Percentiles rank a stretch among this genome's conserved stretches.
These are phyloP conservation scores for Pelagomonas calceolata DNA, from an alignment of 108 stramenopile species.

Conservation along the genomic window DNA sequence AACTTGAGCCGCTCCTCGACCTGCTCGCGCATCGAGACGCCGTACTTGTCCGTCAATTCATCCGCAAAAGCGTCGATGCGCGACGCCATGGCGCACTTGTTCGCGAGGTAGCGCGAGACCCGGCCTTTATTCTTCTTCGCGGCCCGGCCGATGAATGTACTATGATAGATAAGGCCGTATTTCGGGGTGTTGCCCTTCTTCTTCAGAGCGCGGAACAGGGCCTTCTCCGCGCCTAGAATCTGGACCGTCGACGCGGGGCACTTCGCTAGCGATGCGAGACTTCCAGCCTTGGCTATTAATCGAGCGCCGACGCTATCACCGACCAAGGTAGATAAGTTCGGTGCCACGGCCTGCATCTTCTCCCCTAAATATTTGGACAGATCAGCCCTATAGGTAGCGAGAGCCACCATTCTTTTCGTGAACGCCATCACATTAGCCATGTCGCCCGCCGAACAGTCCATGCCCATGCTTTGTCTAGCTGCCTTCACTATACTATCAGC, in stretches of 20 bases:
- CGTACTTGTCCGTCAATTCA: constrained; percentile 79
- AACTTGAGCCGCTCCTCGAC: constrained; percentile 97
- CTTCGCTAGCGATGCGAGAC: constrained; percentile 93
- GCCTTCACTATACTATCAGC: constrained; percentile 79
- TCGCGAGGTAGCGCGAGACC: constrained; percentile 95
- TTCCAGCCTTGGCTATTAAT: constrained; percentile 95
- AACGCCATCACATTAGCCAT: constrained; percentile 94
- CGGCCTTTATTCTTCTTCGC: constrained; percentile 99
- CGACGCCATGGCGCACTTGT: constrained; percentile 97
- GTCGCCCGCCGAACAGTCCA: constrained; percentile 92
- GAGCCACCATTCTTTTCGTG: constrained; percentile 89
- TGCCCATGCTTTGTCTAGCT: constrained; percentile 90
- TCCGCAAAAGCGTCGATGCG: constrained; percentile 95
- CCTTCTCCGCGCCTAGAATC: constrained; percentile 99
- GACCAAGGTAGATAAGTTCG: constrained; percentile 90
- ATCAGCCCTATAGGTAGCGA: constrained; percentile 90
- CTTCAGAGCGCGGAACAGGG: constrained; percentile 97
- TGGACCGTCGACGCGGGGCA: constrained; percentile 98
- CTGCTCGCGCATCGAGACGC: constrained; percentile 92
- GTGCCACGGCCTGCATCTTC: constrained; percentile 94
- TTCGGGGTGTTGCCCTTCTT: constrained; percentile 99
- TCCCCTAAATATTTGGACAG: constrained; percentile 74
- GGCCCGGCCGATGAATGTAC: constrained; percentile 94
- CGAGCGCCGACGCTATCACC: constrained; percentile 97
- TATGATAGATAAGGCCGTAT: constrained; percentile 98